Evolutionary conservation across 2,329 filamentous ascomycete species (phyloP), one percentile per base, ranked within the genome.

Genomic region (Talaromyces rugulosus): DNA sequence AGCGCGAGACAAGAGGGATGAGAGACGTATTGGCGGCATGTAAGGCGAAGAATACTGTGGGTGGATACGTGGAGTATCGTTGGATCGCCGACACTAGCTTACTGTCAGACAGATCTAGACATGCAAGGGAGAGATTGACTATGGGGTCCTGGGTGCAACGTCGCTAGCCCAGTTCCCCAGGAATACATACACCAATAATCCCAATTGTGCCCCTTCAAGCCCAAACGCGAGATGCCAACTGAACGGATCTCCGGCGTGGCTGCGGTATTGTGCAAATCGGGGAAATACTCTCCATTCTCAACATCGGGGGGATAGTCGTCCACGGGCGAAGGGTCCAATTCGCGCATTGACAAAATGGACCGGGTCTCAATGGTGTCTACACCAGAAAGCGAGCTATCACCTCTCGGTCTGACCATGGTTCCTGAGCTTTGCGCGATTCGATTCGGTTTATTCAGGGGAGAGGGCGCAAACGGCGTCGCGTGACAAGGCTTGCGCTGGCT

Each of bases 41-140:
- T 62, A 95, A 82, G 33, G 86, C 82, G 36, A 89, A 83, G 78
- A 94, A 96, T 66, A 91, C 79, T 65, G 86, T 86, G 71, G 91
- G 93, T 66, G 90, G 87, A 79, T 96, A 96, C 67, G 90, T 92
- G 0, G 92, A 95, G 81, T 96, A 96, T 74, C 87, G 89, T 75
- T 98, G 95, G 40, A 95, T 82, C 55, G 90, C 86, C 5, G 83
- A 83, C 59, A 96, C 89, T 91, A 66, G 8, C 33, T 28, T 23
- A 56, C n/a, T 27, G 60, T 59, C 33, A 36, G 31, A 14, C 30
- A 60, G 52, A 28, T 51, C 54, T 58, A 55, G 27, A 18, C 47
- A 18, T 42, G 18, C 64, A 27, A 53, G 58, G 47, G 47, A 44
- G 47, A 44, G 12, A 23, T 55, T 23, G 16, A 42, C 3, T 12